These are phyloP conservation scores for Akebia trifoliata DNA, from an alignment of 164 flowering plant genomes.

Conservation along the genomic window DNA sequence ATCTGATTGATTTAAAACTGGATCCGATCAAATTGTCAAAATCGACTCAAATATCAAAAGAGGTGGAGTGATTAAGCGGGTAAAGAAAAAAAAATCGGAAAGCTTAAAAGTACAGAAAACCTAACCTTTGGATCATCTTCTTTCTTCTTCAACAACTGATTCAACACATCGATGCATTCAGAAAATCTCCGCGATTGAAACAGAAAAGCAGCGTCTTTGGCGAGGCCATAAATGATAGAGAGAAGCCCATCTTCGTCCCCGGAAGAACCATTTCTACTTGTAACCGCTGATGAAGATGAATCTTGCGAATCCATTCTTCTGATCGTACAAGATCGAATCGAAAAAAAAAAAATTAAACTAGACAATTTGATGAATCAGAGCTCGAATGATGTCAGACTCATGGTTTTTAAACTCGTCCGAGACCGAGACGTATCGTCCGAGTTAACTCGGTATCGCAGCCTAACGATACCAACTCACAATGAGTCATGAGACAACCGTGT, in stretches of 20 bases:
- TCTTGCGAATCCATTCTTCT: constrained; percentile 58
- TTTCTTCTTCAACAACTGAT: constrained; percentile 54
- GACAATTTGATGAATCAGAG: background rate
- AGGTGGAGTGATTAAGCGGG: too few relatives aligned
- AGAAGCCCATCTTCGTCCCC: constrained; percentile 41
- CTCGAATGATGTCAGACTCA: too few relatives aligned
- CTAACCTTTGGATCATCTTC: constrained; percentile 64
- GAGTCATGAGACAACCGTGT: too few relatives aligned
- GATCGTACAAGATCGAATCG: constrained; percentile 26
- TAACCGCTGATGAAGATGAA: constrained; percentile 28
- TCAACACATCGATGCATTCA: constrained; percentile 56
- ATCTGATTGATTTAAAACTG: too few relatives aligned
- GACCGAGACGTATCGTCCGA: too few relatives aligned
- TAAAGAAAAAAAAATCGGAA: background rate
- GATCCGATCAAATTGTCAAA: too few relatives aligned
- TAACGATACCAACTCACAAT: too few relatives aligned
- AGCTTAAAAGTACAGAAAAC: background rate
- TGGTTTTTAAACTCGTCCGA: too few relatives aligned
- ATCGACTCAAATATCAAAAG: too few relatives aligned
- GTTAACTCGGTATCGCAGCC: too few relatives aligned
- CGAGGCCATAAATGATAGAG: constrained; percentile 40
- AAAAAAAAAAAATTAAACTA: background rate
- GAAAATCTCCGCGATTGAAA: constrained; percentile 57
- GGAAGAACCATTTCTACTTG: constrained; percentile 23
- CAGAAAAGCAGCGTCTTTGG: constrained; percentile 56